Base-by-base conservation (phyloP, 2,329 filamentous ascomycete species). In the Tolypocladium nubicola region DNA sequence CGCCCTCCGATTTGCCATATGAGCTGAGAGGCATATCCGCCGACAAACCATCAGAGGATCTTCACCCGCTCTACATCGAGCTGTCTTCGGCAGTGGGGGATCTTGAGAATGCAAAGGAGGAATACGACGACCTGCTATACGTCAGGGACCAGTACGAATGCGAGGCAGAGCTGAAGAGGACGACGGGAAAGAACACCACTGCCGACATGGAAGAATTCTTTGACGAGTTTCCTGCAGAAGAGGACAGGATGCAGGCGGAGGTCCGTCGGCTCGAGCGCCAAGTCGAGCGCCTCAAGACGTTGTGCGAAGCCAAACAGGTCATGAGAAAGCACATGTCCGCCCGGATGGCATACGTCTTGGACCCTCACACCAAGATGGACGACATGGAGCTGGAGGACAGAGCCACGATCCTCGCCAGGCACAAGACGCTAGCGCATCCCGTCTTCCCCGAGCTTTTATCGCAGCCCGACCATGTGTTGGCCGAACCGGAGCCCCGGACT, bases 381-480 rank as follows among this genome's bases (percentile, higher is more conserved):
- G 76, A 78, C 54, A 70, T 80, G 56, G 65, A 70, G 23, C 70
- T 81, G 26, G 69, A 70, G 16, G 66, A 69, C 19, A 61, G 60
- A 39, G 59, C 59, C 2, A 38, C 57, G 4, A 68, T 69, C 4
- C 57, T 67, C 11, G 58, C 64, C 53, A 59, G 56, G 3, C 61
- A 53, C 37, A 60, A 58, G 38, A 68, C 62, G 11, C 65, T 79
- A 6, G 70, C 70, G 9, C 74, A 79, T 60, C 63, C 70, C 9
- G 62, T 64, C 10, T 80, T 80, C 55, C 68, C 76, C 9, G 67
- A 75, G 33, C 68, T 82, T 9, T 67, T 81, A n/a, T 76, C 76
- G 8, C 77, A 77, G 50, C 78, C 78, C 1, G 71, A 73, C 26
- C 73, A 82, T 56, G 58, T 79, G 1, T 63, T 81, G 37, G 64